phyloP scores from a whole-genome alignment of 495 filamentous ascomycete genomes.

The Aspergillus cristatus region DNA sequence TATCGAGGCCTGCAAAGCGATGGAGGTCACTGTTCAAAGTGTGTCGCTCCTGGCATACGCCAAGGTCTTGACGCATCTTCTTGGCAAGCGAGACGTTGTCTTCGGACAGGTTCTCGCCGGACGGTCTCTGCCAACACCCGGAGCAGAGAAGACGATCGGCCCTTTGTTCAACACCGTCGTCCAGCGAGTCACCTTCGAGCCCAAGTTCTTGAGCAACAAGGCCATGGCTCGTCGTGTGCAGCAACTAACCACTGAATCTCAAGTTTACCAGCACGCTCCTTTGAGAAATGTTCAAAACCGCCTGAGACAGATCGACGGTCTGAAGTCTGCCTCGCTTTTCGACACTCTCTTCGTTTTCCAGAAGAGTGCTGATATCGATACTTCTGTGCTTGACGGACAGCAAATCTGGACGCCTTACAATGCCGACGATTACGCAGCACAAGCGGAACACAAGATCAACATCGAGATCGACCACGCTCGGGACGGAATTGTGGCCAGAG shows the following conservation, averaged over 20 bases:
- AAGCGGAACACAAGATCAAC: constrained; percentile 45
- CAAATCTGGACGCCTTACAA: constrained; percentile 49
- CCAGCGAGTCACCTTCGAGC: constrained; percentile 30
- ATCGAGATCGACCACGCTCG: constrained; percentile 15
- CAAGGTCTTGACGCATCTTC: constrained; percentile 52
- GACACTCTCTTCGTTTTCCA: constrained; percentile 85
- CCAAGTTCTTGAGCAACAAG: constrained; percentile 36
- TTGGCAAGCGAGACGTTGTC: constrained; percentile 56
- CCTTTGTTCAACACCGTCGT: constrained; percentile 90
- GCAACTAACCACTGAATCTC: constrained; percentile 63
- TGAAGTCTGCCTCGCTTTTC: constrained; percentile 44
- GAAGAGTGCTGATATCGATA: constrained; percentile 23
- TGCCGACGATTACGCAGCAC: constrained; percentile 56
- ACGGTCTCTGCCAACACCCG: constrained; percentile 53
- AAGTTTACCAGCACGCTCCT: constrained; percentile 38
- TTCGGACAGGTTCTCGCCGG: constrained; percentile 69
- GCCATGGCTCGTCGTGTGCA: constrained; percentile 34
- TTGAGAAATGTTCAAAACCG: constrained; percentile 19
- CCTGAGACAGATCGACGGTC: constrained; percentile 16
- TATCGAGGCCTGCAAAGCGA: constrained; percentile 38
- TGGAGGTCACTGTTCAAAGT: constrained; percentile 68
- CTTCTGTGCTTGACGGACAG: constrained; percentile 11
- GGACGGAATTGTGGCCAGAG: constrained; percentile 28
- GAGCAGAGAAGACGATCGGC: constrained; percentile 62
- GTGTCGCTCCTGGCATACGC: constrained; percentile 61